These are phyloP conservation scores for Hanseniaspora osmophila DNA, from an alignment of 805 yeast genomes.

Conservation along the genomic window DNA sequence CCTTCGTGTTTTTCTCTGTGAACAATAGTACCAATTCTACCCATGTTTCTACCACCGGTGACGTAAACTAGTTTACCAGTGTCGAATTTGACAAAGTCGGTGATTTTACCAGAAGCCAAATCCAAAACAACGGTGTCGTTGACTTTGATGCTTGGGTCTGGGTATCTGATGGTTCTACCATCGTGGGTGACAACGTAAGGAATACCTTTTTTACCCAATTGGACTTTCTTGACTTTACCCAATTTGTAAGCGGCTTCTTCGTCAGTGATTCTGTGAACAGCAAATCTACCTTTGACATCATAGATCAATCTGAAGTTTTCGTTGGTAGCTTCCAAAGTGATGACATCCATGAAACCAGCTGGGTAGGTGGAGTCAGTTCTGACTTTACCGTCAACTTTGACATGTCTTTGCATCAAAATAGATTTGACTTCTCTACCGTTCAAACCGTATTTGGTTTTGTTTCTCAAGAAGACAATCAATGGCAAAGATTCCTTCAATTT, in stretches of 20 bases:
- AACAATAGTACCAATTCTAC: conserved; percentile 89
- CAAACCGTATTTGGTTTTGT: conserved; percentile 96
- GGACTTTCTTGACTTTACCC: conserved; percentile 95
- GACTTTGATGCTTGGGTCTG: conserved; percentile 92
- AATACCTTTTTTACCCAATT: conserved; percentile 94
- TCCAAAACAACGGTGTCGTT: conserved; percentile 97
- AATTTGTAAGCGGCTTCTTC: conserved; percentile 98
- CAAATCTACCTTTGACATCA: conserved; percentile 97
- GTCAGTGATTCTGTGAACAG: conserved; percentile 98
- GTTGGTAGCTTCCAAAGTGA: conserved; percentile 92
- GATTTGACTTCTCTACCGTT: conserved; percentile 99
- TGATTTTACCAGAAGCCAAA: conserved; percentile 88
- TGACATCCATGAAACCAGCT: conserved; percentile 99
- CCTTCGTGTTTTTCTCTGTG: conserved; percentile 98
- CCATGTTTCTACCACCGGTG: conserved; percentile 98
- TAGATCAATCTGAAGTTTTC: conserved; percentile 98
- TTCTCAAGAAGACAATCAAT: conserved; percentile 90
- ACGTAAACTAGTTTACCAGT: conserved; percentile 85
- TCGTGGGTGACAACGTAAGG: conserved; percentile 99
- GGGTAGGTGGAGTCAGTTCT: conserved; percentile 99
- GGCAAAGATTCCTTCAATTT: conserved; percentile 97
- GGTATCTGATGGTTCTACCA: conserved; percentile 99
- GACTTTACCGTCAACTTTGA: conserved; percentile 97
- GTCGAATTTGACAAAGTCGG: conserved; percentile 81
- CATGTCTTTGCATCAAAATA: conserved; percentile 94